Conservation (phyloP, 345 rosid species). For the Citropsis articulata region DNA sequence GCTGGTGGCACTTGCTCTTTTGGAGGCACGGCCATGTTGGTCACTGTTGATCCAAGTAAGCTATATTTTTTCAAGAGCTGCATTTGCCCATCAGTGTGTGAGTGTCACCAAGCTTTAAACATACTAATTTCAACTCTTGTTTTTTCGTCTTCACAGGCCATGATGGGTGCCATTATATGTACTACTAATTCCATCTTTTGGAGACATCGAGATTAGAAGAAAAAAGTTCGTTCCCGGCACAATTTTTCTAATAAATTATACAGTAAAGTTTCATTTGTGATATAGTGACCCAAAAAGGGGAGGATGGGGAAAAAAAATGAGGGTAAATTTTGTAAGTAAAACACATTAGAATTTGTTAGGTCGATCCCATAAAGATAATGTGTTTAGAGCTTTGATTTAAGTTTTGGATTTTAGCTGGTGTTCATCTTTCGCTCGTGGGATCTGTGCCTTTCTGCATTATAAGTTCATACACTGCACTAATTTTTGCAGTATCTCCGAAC, state of each 20-base stretch:
- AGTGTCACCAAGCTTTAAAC: too few relatives aligned
- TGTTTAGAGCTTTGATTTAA: background rate
- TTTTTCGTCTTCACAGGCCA: constrained; percentile 34
- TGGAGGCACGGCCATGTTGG: constrained; percentile 91
- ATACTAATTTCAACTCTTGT: too few relatives aligned
- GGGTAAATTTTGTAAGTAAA: constrained; percentile 15
- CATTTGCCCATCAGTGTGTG: too few relatives aligned
- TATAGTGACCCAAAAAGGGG: background rate
- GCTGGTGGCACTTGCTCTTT: constrained; percentile 84
- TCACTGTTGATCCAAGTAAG: constrained; percentile 90
- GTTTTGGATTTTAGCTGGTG: constrained; percentile 1
- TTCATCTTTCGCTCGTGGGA: background rate
- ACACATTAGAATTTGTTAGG: background rate
- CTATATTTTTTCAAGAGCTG: too few relatives aligned
- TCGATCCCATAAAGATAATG: background rate
- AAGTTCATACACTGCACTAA: background rate
- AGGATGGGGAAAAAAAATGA: too few relatives aligned
- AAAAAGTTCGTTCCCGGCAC: background rate
- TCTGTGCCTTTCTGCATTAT: background rate
- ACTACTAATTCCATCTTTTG: constrained; percentile 13
- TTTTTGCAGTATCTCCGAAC: background rate
- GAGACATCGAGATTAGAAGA: background rate
- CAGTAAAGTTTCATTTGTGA: background rate
- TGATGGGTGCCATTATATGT: constrained; percentile 54
- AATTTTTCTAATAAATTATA: constrained; percentile 2